These are phyloP conservation scores for Penstemon barbatus DNA, from an alignment of 257 asterid genomes.

Conservation along the genomic window DNA sequence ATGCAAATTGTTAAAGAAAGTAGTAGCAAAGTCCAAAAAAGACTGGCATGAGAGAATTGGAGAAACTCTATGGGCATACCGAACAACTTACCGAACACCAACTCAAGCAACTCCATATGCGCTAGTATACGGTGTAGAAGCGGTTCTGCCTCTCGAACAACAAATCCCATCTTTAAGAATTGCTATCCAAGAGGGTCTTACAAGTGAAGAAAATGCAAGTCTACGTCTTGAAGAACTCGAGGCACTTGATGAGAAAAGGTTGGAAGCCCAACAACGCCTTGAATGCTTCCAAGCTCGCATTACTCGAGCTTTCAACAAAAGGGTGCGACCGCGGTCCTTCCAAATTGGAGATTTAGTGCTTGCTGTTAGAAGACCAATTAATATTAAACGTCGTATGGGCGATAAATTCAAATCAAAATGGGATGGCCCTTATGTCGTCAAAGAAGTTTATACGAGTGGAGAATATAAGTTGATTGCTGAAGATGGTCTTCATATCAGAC, in stretches of 20 bases:
- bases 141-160: too few relatives aligned
- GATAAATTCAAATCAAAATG: not conserved
- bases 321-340: not conserved
- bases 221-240: not conserved
- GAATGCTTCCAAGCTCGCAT: not conserved
- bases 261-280: not conserved
- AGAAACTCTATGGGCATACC: not conserved
- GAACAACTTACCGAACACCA: not conserved
- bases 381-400: not conserved
- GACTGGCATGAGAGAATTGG: too few relatives aligned
- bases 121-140: not conserved
- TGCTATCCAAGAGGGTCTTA: not conserved
- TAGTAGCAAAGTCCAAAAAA: too few relatives aligned
- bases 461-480: too few relatives aligned
- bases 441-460: not conserved
- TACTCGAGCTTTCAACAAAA: not conserved
- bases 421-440: not conserved
- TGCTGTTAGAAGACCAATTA: not conserved
- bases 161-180: not conserved
- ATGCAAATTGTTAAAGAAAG: too few relatives aligned
- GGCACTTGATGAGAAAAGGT: not conserved
- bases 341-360: not conserved
- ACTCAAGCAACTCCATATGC: slow-evolving; percentile 1
- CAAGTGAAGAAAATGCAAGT: not conserved
- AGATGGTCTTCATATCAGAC: too few relatives aligned